Base-by-base conservation (phyloP, 208 protist genomes). In the Phytomonas serpens region DNA sequence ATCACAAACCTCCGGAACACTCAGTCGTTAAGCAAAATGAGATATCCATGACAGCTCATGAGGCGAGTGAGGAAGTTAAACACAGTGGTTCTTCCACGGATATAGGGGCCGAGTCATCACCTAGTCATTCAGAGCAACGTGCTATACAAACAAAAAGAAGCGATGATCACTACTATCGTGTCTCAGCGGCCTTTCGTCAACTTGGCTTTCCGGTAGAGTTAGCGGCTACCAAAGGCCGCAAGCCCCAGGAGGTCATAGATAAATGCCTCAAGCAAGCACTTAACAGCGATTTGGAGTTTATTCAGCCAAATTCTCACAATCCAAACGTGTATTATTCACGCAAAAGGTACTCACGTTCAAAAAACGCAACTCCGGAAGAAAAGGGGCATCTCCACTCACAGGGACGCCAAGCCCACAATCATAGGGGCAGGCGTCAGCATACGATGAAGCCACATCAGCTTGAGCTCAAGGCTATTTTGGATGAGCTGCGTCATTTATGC, bases 121-220 rank as follows among this genome's bases (percentile, higher is more conserved):
- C 67, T 33, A 1, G 0, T n/a, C n/a, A 70, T 47, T 34, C 13
- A 29, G 42, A 36, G 23, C 32, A 47, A 70, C 0, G 5, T 64
- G 38, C 23, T 30, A 27, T 1, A 2, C 13, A 62, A 62, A 57
- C 7, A 57, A 57, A 19, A 57, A 57, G 27, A 4, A 61, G n/a
- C 6, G 29, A 37, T 32, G 51, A 67, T 27, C 42, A 34, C 16
- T 89, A 81, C 68, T 96, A 80, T 70, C 77, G 88, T 19, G 91
- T 79, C n/a, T 90, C 88, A 11, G 86, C 80, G 10, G 93, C 87
- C 19, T 96, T 93, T 69, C 80, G 83, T 13, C 71, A 91, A 76
- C 80, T 96, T 61, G 89, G 87, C 2, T 96, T 94, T 57, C 86
- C 91, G 1, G 82, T 96, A 2, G 88, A 96, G 77, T 76, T 96